Base-by-base conservation (phyloP, 805 yeast species). In the Yamadazyma insecticola region DNA sequence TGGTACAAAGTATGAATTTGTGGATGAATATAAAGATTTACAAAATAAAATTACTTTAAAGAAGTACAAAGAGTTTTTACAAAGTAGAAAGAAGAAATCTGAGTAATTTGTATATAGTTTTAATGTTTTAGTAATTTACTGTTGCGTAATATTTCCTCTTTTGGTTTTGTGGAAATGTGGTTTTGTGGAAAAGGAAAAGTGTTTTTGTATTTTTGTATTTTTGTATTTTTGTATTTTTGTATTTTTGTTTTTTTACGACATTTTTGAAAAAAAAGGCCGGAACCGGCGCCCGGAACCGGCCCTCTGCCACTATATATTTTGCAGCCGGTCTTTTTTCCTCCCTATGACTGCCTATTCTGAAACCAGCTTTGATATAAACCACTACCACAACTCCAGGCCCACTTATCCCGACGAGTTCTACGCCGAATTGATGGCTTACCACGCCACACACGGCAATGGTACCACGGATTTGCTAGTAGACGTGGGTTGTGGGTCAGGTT, bases 11-110 rank as follows among this genome's bases (percentile, higher is more conserved):
- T 89, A 81, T 60, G 67, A 75, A 41, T 62, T 65, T 36, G 52
- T 53, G 74, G 74, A 79, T 41, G 72, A 72, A 34, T 86, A 85
- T 60, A 73, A 70, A 47, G 70, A 72, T 30, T 58, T 76, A 43
- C 89, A 84, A 57, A 67, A 75, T 48, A 71, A 73, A 46, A 73
- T 84, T 31, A 80, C 90, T 8, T 69, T 82, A 47, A 74, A 63
- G 24, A 80, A 74, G 57, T 82, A 81, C 55, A 72, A 67, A 46
- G 70, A 74, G 42, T 82, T 81, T 41, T 58, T 74, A 48, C n/a
- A n/a, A n/a, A n/a, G n/a, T n/a, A n/a, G n/a, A n/a, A n/a, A n/a
- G n/a, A n/a, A n/a, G n/a, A n/a, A n/a, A n/a, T n/a, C n/a, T n/a
- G n/a, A n/a, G n/a, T n/a, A n/a, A n/a, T n/a, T n/a, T n/a, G n/a